Evolutionary conservation across 2,329 filamentous ascomycete species (phyloP).

Genomic region (Fusarium devonianum): DNA sequence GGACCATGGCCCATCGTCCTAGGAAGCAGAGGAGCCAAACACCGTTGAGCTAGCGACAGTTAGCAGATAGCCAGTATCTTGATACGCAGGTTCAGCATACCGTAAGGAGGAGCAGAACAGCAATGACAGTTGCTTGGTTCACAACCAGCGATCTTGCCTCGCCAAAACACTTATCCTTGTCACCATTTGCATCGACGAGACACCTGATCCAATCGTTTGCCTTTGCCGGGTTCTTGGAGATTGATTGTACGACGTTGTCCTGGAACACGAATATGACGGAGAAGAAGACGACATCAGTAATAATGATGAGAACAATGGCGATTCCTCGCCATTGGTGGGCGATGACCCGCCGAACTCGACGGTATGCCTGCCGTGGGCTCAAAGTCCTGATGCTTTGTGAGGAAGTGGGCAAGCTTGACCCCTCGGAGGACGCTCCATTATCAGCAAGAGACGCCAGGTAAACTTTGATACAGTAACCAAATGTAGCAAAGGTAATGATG

Average conservation of each 20-base stretch:
- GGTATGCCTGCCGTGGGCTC: conserved; percentile 86
- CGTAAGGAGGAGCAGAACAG: conserved; percentile 82
- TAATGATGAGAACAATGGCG: conserved; percentile 85
- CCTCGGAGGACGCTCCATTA: conserved; percentile 72
- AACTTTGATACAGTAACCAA: conserved; percentile 92
- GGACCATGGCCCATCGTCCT: conserved; percentile 83
- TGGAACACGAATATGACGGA: conserved; percentile 89
- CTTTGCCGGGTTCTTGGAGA: conserved; percentile 60
- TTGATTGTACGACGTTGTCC: conserved; percentile 72
- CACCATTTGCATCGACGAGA: conserved; percentile 59
- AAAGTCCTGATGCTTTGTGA: conserved; percentile 77
- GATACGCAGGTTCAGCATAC: conserved; percentile 58
- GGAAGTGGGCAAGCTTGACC: conserved; percentile 74
- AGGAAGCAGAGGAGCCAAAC: conserved; percentile 85
- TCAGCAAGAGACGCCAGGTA: conserved; percentile 87
- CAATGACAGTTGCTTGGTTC: conserved; percentile 77
- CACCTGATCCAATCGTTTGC: conserved; percentile 75
- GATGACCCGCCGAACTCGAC: conserved; percentile 84
- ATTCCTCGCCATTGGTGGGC: conserved; percentile 95
- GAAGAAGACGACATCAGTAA: conserved; percentile 93
- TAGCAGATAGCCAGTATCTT: conserved; percentile 4
- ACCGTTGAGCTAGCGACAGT: conserved; percentile 70
- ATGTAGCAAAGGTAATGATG: conserved; percentile 83
- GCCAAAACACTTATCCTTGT: conserved; percentile 72
- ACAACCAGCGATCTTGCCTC: conserved; percentile 70